Evolutionary conservation across 768 basidiomycete genomes (phyloP), one percentile per base, ranked within the genome.

Genomic region (Hypholoma sublateritium): DNA sequence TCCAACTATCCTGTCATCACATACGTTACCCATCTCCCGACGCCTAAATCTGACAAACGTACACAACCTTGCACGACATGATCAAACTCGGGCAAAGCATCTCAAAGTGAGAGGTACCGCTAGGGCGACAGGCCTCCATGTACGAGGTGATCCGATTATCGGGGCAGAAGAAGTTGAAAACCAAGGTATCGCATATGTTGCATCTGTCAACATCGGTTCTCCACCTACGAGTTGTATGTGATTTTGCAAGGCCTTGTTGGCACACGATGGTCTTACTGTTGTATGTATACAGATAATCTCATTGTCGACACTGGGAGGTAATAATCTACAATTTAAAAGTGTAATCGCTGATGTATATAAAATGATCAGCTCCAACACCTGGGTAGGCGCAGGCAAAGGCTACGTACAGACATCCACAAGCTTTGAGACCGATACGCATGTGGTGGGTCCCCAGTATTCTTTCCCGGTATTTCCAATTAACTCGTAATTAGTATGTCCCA

Each of bases 361-460:
- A 21, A 19, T 21, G 25, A 16, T 17, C 35, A 85, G 84, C 66
- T 85, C 86, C 13, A 88, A 87, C 70, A 88, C 85, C n/a, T 88
- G 87, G 86, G 72, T 88, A 35, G 85, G 86, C 14, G 83, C 87
- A 28, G 19, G 45, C 28, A 4, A 68, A 6, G 22, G 21, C 1
- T 87, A 83, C 62, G 62, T 63, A 11, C 49, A 54, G 55, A 86
- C 85, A 5, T 70, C 71, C 39, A 79, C 83, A n/a, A 83, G 81
- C 49, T 61, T 35, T 2, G 12, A 22, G 56, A 85, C 82, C 12
- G 55, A 59, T 0, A 56, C 81, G 50, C 6, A 63, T 14, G 82
- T 88, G 80, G 61, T 71, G 55, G 75, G 69, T 41, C 35, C 25
- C 34, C 17, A 35, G 8, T 42, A 11, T 13, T 25, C 3, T 52